Percentiles rank a stretch among this genome's conserved stretches.
Evolutionary conservation across 495 filamentous ascomycete genomes (phyloP).

Genomic region (Penicillium coffeae): DNA sequence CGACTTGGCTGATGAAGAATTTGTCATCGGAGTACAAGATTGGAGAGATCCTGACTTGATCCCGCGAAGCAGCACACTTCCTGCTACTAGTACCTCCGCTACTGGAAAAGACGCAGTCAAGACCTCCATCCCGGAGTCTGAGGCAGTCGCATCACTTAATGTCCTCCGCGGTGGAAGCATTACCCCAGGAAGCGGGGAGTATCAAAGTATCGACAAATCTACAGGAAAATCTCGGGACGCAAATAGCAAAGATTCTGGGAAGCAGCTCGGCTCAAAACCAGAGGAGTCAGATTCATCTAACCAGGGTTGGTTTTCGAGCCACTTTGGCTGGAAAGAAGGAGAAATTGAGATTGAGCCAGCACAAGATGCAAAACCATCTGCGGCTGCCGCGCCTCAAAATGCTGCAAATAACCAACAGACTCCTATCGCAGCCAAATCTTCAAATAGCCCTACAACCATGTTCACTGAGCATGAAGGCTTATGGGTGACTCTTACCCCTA

Average conservation of each 20-base stretch:
- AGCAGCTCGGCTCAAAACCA: conserved; percentile 1
- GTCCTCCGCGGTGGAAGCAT: conserved; percentile 63
- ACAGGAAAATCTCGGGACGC: conserved; percentile 17
- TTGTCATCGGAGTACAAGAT: conserved; percentile 89
- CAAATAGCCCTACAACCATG: conserved; percentile 12
- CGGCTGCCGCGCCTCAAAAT: conserved; percentile 4
- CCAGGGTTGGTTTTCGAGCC: conserved; percentile 37
- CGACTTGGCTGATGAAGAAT: conserved; percentile 55
- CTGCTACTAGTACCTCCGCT: conserved; percentile 21
- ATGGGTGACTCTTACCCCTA: conserved; percentile 93
- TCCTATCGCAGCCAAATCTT: conserved; percentile 8
- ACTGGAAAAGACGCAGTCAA: conserved; percentile 23
- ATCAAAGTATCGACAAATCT: conserved; percentile 41
- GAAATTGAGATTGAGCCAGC: not conserved
- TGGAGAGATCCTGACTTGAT: conserved; percentile 83
- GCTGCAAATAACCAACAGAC: conserved; percentile 9
- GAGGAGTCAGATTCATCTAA: conserved; percentile 3
- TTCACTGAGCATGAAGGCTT: conserved; percentile 68
- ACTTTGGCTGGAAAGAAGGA: conserved; percentile 30
- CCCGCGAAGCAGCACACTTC: conserved; percentile 27
- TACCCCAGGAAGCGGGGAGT: conserved; percentile 76
- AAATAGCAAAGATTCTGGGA: conserved; percentile 5
- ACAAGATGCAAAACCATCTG: conserved; percentile 11
- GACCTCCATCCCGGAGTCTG: conserved; percentile 21
- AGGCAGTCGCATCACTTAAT: conserved; percentile 33